These are phyloP conservation scores for Graphilbum fragrans DNA, from an alignment of 2,329 filamentous ascomycete species.

Conservation along the genomic window DNA sequence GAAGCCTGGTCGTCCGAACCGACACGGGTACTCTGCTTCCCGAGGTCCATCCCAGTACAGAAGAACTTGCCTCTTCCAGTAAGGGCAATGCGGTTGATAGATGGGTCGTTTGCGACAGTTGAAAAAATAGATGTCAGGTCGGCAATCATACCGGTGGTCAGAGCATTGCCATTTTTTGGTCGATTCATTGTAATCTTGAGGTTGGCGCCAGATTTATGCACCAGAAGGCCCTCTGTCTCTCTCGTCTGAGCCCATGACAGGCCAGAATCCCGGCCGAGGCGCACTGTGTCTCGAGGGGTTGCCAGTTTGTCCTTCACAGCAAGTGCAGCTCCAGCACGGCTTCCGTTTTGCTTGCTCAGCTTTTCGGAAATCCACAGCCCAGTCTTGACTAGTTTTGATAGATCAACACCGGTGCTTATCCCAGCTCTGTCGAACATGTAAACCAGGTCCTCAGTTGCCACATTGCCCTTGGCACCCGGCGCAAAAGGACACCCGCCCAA, in stretches of 20 bases:
- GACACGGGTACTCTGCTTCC: not conserved
- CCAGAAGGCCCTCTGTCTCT: not conserved
- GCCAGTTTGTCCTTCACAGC: no score
- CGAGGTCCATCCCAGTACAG: slow-evolving; percentile 2
- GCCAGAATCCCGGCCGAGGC: no score
- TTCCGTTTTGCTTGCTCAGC: not conserved
- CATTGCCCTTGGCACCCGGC: slow-evolving; percentile 1
- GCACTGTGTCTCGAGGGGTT: no score
- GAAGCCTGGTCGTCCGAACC: not conserved
- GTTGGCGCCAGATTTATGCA: not conserved
- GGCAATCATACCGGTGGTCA: not conserved
- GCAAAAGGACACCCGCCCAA: slow-evolving; percentile 1
- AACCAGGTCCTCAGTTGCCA: slow-evolving; percentile 1
- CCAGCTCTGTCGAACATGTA: slow-evolving; percentile 1
- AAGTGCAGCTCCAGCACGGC: not conserved
- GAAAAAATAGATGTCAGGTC: not conserved
- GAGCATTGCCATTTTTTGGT: not conserved
- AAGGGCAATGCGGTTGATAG: not conserved
- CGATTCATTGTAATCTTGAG: not conserved
- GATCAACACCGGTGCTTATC: not conserved
- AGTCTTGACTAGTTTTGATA: not conserved
- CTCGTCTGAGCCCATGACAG: no score
- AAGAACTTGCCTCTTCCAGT: not conserved
- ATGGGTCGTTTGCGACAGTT: not conserved
- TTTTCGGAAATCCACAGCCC: not conserved